phyloP scores from a whole-genome alignment of 768 basidiomycete species.

The Krasilnikovozyma curviuscula region DNA sequence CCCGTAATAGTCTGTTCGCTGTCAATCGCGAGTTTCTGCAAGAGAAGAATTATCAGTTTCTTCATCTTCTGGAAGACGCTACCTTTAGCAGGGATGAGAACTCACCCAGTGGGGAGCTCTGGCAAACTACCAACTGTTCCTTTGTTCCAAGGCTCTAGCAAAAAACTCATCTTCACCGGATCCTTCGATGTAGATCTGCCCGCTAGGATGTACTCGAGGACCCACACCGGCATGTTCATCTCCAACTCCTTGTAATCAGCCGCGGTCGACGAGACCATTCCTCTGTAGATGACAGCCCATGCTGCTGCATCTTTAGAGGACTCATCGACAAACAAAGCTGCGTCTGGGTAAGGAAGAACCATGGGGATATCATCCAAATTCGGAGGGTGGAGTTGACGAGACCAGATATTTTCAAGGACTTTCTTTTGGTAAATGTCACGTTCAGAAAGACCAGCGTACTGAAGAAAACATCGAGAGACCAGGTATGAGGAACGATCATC shows the following conservation, averaged over 20 bases:
- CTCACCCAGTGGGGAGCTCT: constrained; percentile 69
- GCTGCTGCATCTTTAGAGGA: constrained; percentile 39
- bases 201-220: constrained; percentile 63
- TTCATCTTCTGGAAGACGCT: no score
- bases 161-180: constrained; percentile 67
- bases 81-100: constrained; percentile 12
- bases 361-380: constrained; percentile 51
- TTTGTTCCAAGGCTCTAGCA: constrained; percentile 61
- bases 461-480: background rate
- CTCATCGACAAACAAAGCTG: constrained; percentile 58
- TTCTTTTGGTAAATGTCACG: constrained; percentile 18
- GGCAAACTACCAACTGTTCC: constrained; percentile 44
- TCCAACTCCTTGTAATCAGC: constrained; percentile 43
- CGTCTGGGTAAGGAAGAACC: constrained; percentile 39
- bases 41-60: background rate
- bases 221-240: constrained; percentile 64
- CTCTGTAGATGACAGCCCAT: constrained; percentile 59
- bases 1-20: constrained; percentile 63
- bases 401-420: constrained; percentile 26
- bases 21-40: constrained; percentile 52
- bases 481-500: background rate
- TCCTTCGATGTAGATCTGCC: constrained; percentile 34
- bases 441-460: background rate
- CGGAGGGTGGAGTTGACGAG: constrained; percentile 38
- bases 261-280: constrained; percentile 41